These are phyloP conservation scores for Helenozyma baotianmanensis DNA, from an alignment of 805 yeast species.

Conservation along the genomic window DNA sequence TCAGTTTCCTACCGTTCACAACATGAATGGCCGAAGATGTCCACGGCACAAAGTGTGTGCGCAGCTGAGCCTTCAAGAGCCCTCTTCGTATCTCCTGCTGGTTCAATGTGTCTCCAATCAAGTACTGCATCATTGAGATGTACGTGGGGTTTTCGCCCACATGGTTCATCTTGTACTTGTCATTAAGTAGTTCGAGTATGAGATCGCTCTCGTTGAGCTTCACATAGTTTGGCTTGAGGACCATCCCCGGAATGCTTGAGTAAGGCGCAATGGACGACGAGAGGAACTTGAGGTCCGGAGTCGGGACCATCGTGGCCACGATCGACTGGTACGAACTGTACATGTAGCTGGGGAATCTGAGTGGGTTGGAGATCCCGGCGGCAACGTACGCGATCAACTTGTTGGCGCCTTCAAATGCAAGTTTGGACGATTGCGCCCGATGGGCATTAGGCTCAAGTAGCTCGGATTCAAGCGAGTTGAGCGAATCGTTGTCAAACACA, in stretches of 20 bases:
- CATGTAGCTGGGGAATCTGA: slow-evolving; percentile 89
- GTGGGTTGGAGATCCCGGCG: slow-evolving; percentile 79
- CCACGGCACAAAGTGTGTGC: slow-evolving; percentile 82
- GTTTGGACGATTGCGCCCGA: slow-evolving; percentile 17
- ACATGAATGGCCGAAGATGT: slow-evolving; percentile 74
- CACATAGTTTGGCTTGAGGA: slow-evolving; percentile 34
- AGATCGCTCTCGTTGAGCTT: slow-evolving; percentile 82
- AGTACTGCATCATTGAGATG: slow-evolving; percentile 64
- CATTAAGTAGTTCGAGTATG: slow-evolving; percentile 74
- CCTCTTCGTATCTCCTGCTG: slow-evolving; percentile 72
- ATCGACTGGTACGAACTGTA: slow-evolving; percentile 82
- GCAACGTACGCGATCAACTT: slow-evolving; percentile 80
- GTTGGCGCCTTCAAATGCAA: slow-evolving; percentile 72
- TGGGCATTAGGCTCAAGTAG: slow-evolving; percentile 20
- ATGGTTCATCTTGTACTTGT: slow-evolving; percentile 68
- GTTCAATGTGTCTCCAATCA: slow-evolving; percentile 58
- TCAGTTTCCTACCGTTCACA: slow-evolving; percentile 71
- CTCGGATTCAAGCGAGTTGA: slow-evolving; percentile 64
- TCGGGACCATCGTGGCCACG: slow-evolving; percentile 76
- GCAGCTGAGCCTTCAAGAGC: slow-evolving; percentile 53
- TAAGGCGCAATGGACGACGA: slow-evolving; percentile 39
- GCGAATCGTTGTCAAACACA: slow-evolving; percentile 88
- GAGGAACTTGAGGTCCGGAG: slow-evolving; percentile 67
- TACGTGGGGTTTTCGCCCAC: slow-evolving; percentile 41
- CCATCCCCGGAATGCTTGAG: slow-evolving; percentile 40